A percentile compares a stretch with the other conserved stretches of the same genome.
These are phyloP conservation scores for Aquilaria sinensis DNA, from an alignment of 345 rosid species.

Conservation along the genomic window DNA sequence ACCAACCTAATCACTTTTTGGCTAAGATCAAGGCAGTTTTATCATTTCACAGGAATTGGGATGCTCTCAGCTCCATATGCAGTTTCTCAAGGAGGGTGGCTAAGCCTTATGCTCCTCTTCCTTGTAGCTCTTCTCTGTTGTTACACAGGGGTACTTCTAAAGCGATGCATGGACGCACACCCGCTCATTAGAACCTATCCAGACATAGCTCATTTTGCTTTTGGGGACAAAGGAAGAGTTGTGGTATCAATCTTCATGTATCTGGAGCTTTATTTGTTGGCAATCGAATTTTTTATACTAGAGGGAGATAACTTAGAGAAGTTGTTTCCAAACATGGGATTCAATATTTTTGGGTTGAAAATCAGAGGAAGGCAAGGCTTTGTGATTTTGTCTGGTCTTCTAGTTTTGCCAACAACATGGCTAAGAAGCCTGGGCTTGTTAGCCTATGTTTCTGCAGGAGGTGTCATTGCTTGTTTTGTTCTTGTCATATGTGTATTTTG, in stretches of 20 bases:
- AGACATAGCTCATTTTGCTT: conserved; percentile 50
- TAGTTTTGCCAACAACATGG: conserved; percentile 69
- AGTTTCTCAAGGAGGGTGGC: conserved; percentile 63
- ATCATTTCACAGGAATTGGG: conserved; percentile 44
- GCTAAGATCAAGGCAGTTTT: neutral
- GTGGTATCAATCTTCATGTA: conserved; percentile 46
- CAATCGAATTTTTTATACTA: conserved; percentile 59
- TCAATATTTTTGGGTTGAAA: conserved; percentile 27
- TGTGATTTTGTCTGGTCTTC: conserved; percentile 39
- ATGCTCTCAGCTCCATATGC: conserved; percentile 63
- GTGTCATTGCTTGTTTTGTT: conserved; percentile 49
- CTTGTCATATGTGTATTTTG: conserved; percentile 45
- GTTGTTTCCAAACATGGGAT: conserved; percentile 38
- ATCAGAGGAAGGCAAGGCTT: conserved; percentile 50
- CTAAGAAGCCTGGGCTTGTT: conserved; percentile 46
- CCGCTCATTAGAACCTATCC: conserved; percentile 47
- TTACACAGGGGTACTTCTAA: conserved; percentile 57
- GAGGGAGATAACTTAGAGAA: conserved; percentile 67
- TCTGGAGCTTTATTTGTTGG: conserved; percentile 50
- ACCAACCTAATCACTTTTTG: neutral
- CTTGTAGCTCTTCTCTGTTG: conserved; percentile 45
- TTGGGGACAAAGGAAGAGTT: conserved; percentile 55
- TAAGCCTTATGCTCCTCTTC: conserved; percentile 41
- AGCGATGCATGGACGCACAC: conserved; percentile 42
- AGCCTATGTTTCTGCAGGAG: conserved; percentile 61